A percentile compares a stretch with the other conserved stretches of the same genome.
Conservation (phyloP, 371 early-diverging fungal genomes). For the Paramicrosporidium saccamoebae region DNA sequence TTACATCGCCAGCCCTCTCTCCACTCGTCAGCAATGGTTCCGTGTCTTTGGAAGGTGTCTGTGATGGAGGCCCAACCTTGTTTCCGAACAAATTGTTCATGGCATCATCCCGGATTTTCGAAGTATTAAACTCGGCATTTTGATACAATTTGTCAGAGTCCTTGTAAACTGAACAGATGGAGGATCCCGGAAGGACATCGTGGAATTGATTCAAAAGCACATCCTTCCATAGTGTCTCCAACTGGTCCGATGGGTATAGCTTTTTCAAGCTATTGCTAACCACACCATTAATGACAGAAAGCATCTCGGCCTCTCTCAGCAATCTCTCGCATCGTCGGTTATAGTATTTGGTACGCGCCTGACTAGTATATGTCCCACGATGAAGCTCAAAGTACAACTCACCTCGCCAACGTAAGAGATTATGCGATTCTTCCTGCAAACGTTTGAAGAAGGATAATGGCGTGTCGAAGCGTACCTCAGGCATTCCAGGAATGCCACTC, state of each 20-base stretch:
- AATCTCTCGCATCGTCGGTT: slow-evolving; percentile 56
- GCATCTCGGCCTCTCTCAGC: slow-evolving; percentile 44
- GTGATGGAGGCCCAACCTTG: too few relatives aligned
- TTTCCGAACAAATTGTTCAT: too few relatives aligned
- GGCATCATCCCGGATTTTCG: too few relatives aligned
- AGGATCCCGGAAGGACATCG: slow-evolving; percentile 70
- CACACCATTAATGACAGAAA: slow-evolving; percentile 9
- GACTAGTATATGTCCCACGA: slow-evolving; percentile 82
- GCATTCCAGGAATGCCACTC: slow-evolving; percentile 30
- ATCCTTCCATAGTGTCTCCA: slow-evolving; percentile 54
- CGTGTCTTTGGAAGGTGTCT: too few relatives aligned
- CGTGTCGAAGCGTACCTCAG: slow-evolving; percentile 24
- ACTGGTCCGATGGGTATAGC: slow-evolving; percentile 26
- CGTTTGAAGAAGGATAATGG: slow-evolving; percentile 41
- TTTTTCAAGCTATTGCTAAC: slow-evolving; percentile 3
- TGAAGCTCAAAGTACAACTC: slow-evolving; percentile 87
- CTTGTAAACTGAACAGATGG: slow-evolving; percentile 52
- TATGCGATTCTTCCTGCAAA: slow-evolving; percentile 19
- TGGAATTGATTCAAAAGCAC: slow-evolving; percentile 86
- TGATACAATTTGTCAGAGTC: slow-evolving; percentile 28
- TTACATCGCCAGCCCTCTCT: too few relatives aligned
- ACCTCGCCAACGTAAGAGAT: slow-evolving; percentile 54
- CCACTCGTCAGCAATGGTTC: too few relatives aligned
- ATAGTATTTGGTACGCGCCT: slow-evolving; percentile 39
- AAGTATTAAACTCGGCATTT: too few relatives aligned